phyloP scores from a whole-genome alignment of 2,329 filamentous ascomycete species.

The Cercospora janseana region DNA sequence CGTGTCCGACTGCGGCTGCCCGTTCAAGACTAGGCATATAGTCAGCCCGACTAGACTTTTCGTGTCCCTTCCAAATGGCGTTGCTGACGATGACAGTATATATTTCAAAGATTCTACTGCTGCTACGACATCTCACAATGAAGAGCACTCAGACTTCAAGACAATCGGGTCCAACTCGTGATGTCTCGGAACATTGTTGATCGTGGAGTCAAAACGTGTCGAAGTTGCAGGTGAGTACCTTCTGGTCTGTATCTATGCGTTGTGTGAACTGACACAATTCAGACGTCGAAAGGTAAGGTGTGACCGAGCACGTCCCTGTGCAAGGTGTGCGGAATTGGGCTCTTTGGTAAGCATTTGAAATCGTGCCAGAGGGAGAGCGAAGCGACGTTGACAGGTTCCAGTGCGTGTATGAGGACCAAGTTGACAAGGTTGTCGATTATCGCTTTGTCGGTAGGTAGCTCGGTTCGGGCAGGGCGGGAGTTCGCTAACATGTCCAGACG shows the following conservation, averaged over 20 bases:
- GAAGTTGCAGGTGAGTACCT: constrained; percentile 22
- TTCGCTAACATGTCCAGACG: neutral
- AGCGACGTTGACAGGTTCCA: neutral
- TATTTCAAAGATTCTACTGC: no score
- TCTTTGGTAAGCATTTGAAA: constrained; percentile 17
- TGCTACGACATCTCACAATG: no score
- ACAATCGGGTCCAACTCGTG: neutral
- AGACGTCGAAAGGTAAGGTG: constrained; percentile 24
- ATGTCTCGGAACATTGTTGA: constrained; percentile 13
- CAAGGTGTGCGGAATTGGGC: constrained; percentile 21
- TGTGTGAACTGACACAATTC: neutral
- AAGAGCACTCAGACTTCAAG: no score
- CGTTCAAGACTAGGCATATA: constrained; percentile 3
- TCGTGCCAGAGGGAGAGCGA: neutral
- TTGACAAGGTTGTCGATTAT: constrained; percentile 14
- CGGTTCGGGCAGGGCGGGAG: neutral
- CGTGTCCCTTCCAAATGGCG: neutral
- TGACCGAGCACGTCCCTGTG: constrained; percentile 20
- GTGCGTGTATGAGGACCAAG: constrained; percentile 23
- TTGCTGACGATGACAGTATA: no score
- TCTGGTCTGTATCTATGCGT: neutral
- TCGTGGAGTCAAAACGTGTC: constrained; percentile 23
- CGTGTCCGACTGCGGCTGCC: neutral
- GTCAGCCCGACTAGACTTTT: neutral
- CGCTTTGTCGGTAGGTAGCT: constrained; percentile 22